Evolutionary conservation across 768 basidiomycete genomes (phyloP).

Genomic region (Paxillus rubicundulus): DNA sequence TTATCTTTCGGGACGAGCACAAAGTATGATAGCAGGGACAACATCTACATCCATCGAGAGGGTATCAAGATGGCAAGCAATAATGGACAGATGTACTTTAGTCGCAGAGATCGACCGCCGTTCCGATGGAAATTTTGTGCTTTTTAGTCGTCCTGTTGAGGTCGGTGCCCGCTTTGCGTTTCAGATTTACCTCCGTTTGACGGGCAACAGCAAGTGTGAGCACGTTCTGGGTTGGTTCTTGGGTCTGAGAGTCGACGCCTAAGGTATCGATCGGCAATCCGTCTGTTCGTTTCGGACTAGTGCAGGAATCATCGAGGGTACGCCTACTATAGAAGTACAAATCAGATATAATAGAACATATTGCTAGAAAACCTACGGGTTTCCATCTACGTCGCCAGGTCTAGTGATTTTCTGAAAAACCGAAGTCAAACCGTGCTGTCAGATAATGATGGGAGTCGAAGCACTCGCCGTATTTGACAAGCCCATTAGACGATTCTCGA

Average conservation of each 20-base stretch:
- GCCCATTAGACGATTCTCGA: conserved; percentile 62
- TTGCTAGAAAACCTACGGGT: conserved; percentile 7
- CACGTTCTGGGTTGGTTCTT: conserved; percentile 37
- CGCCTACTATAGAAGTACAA: conserved; percentile 5
- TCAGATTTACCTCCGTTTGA: conserved; percentile 27
- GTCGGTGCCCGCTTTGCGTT: conserved; percentile 31
- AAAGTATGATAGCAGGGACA: background rate
- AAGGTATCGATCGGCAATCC: conserved; percentile 1
- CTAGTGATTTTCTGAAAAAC: conserved; percentile 8
- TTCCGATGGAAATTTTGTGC: conserved; percentile 68
- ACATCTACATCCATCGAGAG: background rate
- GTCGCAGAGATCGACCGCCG: conserved; percentile 73
- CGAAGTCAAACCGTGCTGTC: background rate
- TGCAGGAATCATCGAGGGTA: background rate
- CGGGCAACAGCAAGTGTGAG: conserved; percentile 11
- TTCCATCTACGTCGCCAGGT: conserved; percentile 10
- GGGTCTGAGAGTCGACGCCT: conserved; percentile 36
- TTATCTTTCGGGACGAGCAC: background rate
- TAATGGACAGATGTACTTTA: conserved; percentile 29
- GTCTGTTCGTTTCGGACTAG: background rate
- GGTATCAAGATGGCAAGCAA: conserved; percentile 4
- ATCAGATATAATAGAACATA: background rate
- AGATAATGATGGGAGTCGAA: background rate
- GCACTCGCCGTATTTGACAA: conserved; percentile 53
- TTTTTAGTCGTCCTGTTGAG: conserved; percentile 43